phyloP scores from a whole-genome alignment of 768 basidiomycete genomes.

The Terana coerulea region DNA sequence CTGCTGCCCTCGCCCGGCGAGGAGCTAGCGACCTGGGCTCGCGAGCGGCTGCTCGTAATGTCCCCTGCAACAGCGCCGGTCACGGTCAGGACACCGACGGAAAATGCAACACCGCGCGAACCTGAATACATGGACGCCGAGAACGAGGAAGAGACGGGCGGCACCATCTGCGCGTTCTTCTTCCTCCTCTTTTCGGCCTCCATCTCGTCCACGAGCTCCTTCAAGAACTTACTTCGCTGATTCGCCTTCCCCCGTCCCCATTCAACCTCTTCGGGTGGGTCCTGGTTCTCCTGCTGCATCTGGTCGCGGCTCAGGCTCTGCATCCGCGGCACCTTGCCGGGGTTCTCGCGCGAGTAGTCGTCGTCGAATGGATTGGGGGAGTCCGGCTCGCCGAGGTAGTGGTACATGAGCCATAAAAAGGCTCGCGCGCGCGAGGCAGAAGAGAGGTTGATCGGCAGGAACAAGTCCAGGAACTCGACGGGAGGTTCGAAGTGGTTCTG shows the following conservation, averaged over 20 bases:
- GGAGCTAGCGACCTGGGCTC: slow-evolving; percentile 15
- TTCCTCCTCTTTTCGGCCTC: slow-evolving; percentile 35
- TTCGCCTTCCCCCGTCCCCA: slow-evolving; percentile 76
- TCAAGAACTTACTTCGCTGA: slow-evolving; percentile 66
- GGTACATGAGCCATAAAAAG: slow-evolving; percentile 81
- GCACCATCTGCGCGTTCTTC: slow-evolving; percentile 31
- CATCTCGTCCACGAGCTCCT: slow-evolving; percentile 54
- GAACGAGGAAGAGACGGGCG: slow-evolving; percentile 23
- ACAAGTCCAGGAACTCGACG: slow-evolving; percentile 79
- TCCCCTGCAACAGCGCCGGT: slow-evolving; percentile 9
- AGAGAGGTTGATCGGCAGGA: slow-evolving; percentile 70
- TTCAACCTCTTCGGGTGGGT: slow-evolving; percentile 70
- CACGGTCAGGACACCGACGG: slow-evolving; percentile 1
- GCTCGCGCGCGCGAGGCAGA: slow-evolving; percentile 71
- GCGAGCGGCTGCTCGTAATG: slow-evolving; percentile 13
- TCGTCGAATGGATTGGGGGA: slow-evolving; percentile 75
- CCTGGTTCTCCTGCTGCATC: slow-evolving; percentile 65
- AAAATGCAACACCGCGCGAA: background rate
- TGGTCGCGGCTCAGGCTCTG: slow-evolving; percentile 53
- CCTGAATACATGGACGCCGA: slow-evolving; percentile 1
- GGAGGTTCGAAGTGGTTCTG: slow-evolving; percentile 69
- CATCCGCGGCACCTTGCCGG: slow-evolving; percentile 63
- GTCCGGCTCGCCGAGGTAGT: slow-evolving; percentile 70
- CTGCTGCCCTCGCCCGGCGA: slow-evolving; percentile 20
- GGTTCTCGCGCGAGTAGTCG: slow-evolving; percentile 51